Evolutionary conservation across 148 eudicot species (phyloP).

Genomic region (Chenopodium quinoa): DNA sequence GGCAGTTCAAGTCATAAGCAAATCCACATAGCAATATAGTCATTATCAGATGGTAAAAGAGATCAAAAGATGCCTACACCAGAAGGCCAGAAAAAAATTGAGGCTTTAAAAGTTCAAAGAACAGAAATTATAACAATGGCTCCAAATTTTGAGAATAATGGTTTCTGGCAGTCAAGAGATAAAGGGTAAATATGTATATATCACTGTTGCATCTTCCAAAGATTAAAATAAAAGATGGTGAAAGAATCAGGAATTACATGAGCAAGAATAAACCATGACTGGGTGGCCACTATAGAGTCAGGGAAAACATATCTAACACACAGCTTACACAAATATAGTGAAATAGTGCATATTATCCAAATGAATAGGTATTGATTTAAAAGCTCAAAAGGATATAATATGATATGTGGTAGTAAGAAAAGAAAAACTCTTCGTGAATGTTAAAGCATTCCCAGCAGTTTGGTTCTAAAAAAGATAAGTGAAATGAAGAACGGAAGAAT

Average conservation of each 20-base stretch:
- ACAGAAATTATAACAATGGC: conserved; percentile 91
- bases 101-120: conserved; percentile 83
- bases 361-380: not conserved
- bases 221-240: not conserved
- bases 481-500: not conserved
- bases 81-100: conserved; percentile 78
- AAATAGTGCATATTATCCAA: not conserved
- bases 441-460: conserved; percentile 86
- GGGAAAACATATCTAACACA: conserved; percentile 34
- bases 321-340: not conserved
- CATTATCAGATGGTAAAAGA: not conserved
- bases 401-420: conserved; percentile 89
- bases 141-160: conserved; percentile 97
- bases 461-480: conserved; percentile 13
- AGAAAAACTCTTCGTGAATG: conserved; percentile 98
- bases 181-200: not conserved
- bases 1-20: conserved; percentile 13
- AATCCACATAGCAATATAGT: not conserved
- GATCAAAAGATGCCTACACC: conserved; percentile 61
- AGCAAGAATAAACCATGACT: conserved; percentile 90
- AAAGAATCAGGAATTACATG: conserved; percentile 60
- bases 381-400: conserved; percentile 70
- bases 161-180: conserved; percentile 60
- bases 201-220: not conserved
- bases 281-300: conserved; percentile 66